These are phyloP conservation scores for Rhododendron mucronatum DNA, from an alignment of 148 eudicot species.

Conservation along the genomic window DNA sequence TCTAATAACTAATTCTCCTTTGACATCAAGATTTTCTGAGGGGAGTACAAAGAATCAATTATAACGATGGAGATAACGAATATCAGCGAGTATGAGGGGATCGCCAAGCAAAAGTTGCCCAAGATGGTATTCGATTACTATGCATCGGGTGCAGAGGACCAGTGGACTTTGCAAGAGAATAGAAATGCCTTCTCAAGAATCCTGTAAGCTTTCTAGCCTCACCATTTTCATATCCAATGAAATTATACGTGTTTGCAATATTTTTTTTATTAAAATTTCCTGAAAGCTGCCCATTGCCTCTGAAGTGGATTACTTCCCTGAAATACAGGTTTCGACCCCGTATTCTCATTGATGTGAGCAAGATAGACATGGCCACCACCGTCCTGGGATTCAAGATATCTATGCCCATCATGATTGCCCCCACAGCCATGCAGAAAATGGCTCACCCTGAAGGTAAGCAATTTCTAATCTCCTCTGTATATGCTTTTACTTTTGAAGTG, in stretches of 20 bases:
- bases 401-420: slow-evolving; percentile 97
- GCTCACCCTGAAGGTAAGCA: slow-evolving; percentile 89
- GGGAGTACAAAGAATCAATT: background rate
- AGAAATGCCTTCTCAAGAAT: slow-evolving; percentile 92
- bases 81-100: slow-evolving; percentile 80
- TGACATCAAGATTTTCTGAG: slow-evolving; percentile 13
- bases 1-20: slow-evolving; percentile 7
- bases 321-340: slow-evolving; percentile 89
- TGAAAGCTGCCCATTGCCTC: background rate
- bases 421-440: slow-evolving; percentile 97
- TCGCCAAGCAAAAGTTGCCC: slow-evolving; percentile 91
- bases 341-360: slow-evolving; percentile 87
- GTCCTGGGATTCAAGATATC: slow-evolving; percentile 85
- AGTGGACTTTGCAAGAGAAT: slow-evolving; percentile 95
- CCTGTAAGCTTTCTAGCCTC: slow-evolving; percentile 39
- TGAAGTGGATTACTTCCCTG: background rate
- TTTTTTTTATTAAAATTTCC: background rate
- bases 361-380: slow-evolving; percentile 77
- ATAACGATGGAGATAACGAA: slow-evolving; percentile 74
- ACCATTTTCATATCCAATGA: background rate
- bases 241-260: background rate
- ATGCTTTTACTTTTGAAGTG: background rate
- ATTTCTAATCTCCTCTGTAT: background rate
- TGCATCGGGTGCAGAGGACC: slow-evolving; percentile 99
- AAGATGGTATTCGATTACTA: slow-evolving; percentile 94